A percentile compares a stretch with the other conserved stretches of the same genome.
phyloP scores from a whole-genome alignment of 164 flowering plant genomes.

The Cinnamomum chago region DNA sequence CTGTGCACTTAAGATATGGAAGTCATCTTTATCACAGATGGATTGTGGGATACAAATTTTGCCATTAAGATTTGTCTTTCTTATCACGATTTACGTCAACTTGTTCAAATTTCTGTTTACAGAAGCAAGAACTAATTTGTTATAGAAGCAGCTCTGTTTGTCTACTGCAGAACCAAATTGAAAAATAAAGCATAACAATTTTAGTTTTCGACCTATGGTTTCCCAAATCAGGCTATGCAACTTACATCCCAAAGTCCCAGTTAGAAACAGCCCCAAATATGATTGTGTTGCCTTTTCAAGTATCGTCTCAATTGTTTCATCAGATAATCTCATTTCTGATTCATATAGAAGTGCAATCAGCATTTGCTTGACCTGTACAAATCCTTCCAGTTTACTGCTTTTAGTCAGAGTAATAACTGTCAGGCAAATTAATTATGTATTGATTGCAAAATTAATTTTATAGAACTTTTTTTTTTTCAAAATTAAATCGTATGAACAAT shows the following conservation, averaged over 20 bases:
- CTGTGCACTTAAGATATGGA: constrained; percentile 55
- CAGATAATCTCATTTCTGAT: constrained; percentile 90
- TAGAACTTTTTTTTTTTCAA: no score
- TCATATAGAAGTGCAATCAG: constrained; percentile 87
- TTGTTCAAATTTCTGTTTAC: constrained; percentile 71
- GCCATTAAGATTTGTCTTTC: constrained; percentile 84
- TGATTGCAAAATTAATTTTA: no score
- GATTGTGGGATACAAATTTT: constrained; percentile 64
- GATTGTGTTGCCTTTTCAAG: constrained; percentile 59
- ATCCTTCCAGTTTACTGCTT: not conserved
- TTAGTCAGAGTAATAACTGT: not conserved
- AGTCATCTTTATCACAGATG: constrained; percentile 68
- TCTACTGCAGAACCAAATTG: not conserved
- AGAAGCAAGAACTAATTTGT: not conserved
- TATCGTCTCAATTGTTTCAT: constrained; percentile 81
- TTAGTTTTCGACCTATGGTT: not conserved
- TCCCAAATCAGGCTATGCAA: not conserved
- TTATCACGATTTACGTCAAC: constrained; percentile 77
- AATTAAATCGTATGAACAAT: no score
- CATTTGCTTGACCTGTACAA: constrained; percentile 94
- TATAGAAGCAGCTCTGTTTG: not conserved
- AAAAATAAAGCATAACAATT: not conserved
- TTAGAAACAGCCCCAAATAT: no score
- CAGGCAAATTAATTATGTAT: not conserved
- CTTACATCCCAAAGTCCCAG: not conserved